phyloP scores from a whole-genome alignment of 2,329 filamentous ascomycete species.

The Aspergillus pseudonomiae region DNA sequence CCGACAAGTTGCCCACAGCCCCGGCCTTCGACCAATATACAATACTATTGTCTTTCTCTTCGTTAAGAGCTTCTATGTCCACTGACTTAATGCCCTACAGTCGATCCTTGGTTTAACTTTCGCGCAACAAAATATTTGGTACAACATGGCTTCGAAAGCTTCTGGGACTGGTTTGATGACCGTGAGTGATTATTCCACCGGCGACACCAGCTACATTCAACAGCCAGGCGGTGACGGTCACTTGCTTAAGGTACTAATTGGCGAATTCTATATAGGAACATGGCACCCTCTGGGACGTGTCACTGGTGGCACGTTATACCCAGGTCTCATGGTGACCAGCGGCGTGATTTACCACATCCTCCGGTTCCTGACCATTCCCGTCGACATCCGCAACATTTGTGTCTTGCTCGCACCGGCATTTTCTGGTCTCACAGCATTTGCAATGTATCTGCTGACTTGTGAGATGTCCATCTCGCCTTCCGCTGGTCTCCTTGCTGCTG shows the following conservation, averaged over 20 bases:
- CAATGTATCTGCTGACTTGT: slow-evolving; percentile 91
- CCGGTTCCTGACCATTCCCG: slow-evolving; percentile 82
- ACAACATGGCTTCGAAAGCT: slow-evolving; percentile 95
- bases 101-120: slow-evolving; percentile 99
- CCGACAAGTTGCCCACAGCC: neutral
- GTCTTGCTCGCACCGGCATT: slow-evolving; percentile 93
- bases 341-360: slow-evolving; percentile 95
- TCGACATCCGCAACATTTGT: slow-evolving; percentile 99
- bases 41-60: slow-evolving; percentile 1
- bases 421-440: slow-evolving; percentile 90
- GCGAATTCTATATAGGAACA: slow-evolving; percentile 61
- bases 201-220: slow-evolving; percentile 9
- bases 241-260: slow-evolving; percentile 32
- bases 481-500: slow-evolving; percentile 88
- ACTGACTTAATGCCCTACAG: slow-evolving; percentile 53
- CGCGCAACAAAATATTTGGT: slow-evolving; percentile 97
- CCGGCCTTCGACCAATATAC: neutral
- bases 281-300: slow-evolving; percentile 99
- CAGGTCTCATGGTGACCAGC: slow-evolving; percentile 98
- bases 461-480: slow-evolving; percentile 97
- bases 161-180: slow-evolving; percentile 99
- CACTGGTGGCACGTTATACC: slow-evolving; percentile 97
- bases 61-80: slow-evolving; percentile 19
- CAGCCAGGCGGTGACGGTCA: slow-evolving; percentile 10
- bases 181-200: slow-evolving; percentile 56